phyloP scores from a whole-genome alignment of 441 rosid genomes.

The Adansonia grandidieri region DNA sequence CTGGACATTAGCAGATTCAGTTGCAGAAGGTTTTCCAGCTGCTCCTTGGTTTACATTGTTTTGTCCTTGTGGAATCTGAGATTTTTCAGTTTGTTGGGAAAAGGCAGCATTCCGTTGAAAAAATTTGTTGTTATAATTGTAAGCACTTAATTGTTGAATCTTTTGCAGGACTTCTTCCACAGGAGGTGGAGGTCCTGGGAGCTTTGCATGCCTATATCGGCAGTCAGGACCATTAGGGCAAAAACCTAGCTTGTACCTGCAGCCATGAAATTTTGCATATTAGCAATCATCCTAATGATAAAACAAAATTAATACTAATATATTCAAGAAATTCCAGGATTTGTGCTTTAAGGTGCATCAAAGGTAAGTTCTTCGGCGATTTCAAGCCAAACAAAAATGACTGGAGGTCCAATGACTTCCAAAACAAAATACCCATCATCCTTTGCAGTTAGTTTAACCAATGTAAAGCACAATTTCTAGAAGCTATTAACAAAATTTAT shows the following conservation, averaged over 20 bases:
- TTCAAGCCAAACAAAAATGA: not conserved
- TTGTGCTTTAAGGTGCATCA: not conserved
- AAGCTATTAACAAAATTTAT: not conserved
- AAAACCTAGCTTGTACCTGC: constrained; percentile 96
- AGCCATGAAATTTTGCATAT: constrained; percentile 24
- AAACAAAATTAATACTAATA: not conserved
- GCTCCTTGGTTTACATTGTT: constrained; percentile 50
- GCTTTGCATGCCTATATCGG: constrained; percentile 89
- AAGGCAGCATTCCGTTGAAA: constrained; percentile 64
- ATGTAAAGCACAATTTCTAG: not conserved
- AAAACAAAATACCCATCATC: not conserved
- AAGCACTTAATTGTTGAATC: constrained; percentile 84
- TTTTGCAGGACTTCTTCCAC: constrained; percentile 96
- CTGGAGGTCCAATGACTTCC: not conserved
- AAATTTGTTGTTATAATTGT: constrained; percentile 71
- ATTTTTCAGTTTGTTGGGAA: constrained; percentile 66
- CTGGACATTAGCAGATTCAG: constrained; percentile 59
- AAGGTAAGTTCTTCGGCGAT: not conserved
- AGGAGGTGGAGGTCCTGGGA: constrained; percentile 94
- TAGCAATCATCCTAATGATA: not conserved
- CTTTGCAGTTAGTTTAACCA: constrained; percentile 1
- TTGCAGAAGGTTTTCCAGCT: constrained; percentile 44
- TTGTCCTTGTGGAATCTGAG: constrained; percentile 61
- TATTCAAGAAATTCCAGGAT: not conserved
- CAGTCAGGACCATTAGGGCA: constrained; percentile 99